Evolutionary conservation across 139 green algal genomes (phyloP).

Genomic region (Chlorella sp.): DNA sequence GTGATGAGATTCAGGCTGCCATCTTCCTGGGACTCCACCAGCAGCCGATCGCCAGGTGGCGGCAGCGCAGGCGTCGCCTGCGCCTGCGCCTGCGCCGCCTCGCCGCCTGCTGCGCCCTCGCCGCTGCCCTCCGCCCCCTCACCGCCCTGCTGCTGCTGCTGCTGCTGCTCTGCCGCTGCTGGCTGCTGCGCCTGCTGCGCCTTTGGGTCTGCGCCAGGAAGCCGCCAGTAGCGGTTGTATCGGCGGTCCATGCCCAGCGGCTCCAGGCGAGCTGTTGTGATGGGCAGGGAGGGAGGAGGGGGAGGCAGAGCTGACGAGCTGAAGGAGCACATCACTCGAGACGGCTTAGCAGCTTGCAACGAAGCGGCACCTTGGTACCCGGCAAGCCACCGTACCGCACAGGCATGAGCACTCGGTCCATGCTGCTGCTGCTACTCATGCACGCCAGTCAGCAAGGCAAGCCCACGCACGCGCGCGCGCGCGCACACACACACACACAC

Average conservation of each 20-base stretch:
- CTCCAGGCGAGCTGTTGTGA: slow-evolving; percentile 49
- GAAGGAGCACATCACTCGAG: too few relatives aligned
- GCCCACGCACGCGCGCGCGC: not conserved
- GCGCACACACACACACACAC: not conserved
- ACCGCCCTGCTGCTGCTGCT: not conserved
- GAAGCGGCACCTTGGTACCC: too few relatives aligned
- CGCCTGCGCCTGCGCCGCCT: not conserved
- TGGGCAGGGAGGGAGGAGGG: not conserved
- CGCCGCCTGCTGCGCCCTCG: not conserved
- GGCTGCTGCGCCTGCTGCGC: not conserved
- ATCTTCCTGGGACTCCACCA: slow-evolving; percentile 49
- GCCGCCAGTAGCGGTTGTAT: slow-evolving; percentile 80
- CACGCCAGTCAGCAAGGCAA: not conserved
- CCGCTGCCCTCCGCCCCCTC: slow-evolving; percentile 1
- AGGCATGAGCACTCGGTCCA: too few relatives aligned
- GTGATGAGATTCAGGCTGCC: slow-evolving; percentile 56
- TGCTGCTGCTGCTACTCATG: too few relatives aligned
- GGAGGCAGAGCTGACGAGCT: too few relatives aligned
- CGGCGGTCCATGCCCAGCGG: slow-evolving; percentile 82
- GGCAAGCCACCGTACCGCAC: too few relatives aligned
- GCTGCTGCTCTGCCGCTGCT: not conserved
- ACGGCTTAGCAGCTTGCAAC: too few relatives aligned
- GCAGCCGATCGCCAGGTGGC: not conserved
- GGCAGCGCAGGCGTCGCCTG: not conserved
- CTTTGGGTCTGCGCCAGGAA: slow-evolving; percentile 22